Percentiles rank a stretch among this genome's conserved stretches.
phyloP scores from a whole-genome alignment of 2,329 filamentous ascomycete species.

The Alternaria sp. region DNA sequence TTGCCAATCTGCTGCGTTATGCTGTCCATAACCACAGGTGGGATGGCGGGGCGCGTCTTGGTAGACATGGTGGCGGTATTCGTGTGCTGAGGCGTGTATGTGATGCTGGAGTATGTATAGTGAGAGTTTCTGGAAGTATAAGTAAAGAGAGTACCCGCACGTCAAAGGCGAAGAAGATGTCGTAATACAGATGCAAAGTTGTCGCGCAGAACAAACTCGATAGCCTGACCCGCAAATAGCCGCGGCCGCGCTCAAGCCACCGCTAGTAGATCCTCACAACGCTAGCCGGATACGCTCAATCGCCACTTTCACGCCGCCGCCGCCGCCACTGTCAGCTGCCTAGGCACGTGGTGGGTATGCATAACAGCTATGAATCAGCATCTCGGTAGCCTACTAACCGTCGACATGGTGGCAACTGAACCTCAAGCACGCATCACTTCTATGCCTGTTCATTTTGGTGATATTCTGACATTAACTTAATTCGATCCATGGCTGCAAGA shows the following conservation, averaged over 20 bases:
- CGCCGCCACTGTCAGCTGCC: not conserved
- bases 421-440: not conserved
- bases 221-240: constrained; percentile 23
- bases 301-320: not conserved
- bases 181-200: constrained; percentile 1
- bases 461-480: not conserved
- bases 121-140: not conserved
- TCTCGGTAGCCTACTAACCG: not conserved
- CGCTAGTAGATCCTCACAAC: constrained; percentile 12
- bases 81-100: not conserved
- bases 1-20: constrained; percentile 91
- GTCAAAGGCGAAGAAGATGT: not conserved
- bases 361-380: not conserved
- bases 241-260: constrained; percentile 18
- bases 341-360: not conserved
- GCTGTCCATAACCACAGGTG: constrained; percentile 65
- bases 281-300: not conserved
- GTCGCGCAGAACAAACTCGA: constrained; percentile 20
- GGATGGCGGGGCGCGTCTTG: constrained; percentile 57
- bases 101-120: not conserved
- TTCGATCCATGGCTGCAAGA: not conserved
- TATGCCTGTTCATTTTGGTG: not conserved
- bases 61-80: constrained; percentile 51
- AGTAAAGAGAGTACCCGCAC: constrained; percentile 6
- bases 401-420: not conserved